Percentiles rank a stretch among this genome's conserved stretches.
Evolutionary conservation across 2,329 filamentous ascomycete species (phyloP).

Genomic region (Onygenales sp.): DNA sequence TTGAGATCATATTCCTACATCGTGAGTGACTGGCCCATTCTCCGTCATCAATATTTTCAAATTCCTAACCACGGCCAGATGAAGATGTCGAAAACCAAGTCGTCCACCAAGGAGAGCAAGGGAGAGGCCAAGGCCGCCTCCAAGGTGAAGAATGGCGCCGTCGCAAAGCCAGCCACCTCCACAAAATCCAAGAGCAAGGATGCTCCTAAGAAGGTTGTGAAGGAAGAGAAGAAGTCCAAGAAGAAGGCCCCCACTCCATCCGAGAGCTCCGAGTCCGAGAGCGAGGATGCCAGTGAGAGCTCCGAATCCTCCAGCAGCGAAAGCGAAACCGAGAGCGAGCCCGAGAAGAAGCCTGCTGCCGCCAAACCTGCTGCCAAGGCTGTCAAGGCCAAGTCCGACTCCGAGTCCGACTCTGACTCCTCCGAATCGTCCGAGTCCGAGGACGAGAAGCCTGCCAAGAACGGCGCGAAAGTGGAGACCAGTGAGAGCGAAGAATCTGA

Average conservation of each 20-base stretch:
- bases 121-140: constrained; percentile 31
- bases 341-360: constrained; percentile 14
- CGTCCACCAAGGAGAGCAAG: constrained; percentile 14
- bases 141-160: constrained; percentile 39
- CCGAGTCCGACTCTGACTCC: constrained; percentile 24
- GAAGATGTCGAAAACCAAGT: constrained; percentile 38
- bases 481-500: constrained; percentile 15
- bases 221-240: constrained; percentile 24
- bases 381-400: constrained; percentile 18
- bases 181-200: constrained; percentile 28
- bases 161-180: constrained; percentile 36
- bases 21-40: background rate
- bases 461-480: constrained; percentile 12
- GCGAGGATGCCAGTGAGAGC: constrained; percentile 26
- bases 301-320: constrained; percentile 21
- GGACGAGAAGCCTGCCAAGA: constrained; percentile 16
- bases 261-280: constrained; percentile 25
- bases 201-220: constrained; percentile 19
- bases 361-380: constrained; percentile 22
- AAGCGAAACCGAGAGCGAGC: constrained; percentile 25
- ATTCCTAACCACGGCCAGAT: constrained; percentile 15
- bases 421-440: constrained; percentile 19
- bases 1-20: background rate
- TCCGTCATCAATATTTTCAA: background rate
- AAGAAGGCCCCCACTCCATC: constrained; percentile 35